Conservation (phyloP, 2,329 filamentous ascomycete species). For the Tolypocladium guangdongense region DNA sequence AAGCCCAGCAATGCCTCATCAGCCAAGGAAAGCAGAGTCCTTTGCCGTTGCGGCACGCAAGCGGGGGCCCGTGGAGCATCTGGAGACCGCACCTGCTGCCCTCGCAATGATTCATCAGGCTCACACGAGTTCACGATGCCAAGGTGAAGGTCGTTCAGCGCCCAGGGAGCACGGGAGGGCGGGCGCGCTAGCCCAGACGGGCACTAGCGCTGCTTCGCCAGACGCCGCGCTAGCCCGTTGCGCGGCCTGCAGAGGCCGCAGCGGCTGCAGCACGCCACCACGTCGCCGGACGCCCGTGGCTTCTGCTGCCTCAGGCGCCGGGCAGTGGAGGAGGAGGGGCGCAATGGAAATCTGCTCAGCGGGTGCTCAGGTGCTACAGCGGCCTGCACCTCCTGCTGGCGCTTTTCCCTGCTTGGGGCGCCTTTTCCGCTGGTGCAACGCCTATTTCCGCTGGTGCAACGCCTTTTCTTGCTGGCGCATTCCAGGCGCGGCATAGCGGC, state of each 20-base stretch:
- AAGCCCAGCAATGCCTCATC: not conserved
- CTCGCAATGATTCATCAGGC: not conserved
- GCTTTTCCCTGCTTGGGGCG: not conserved
- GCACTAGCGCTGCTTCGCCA: not conserved
- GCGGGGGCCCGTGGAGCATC: not conserved
- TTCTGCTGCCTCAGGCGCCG: not conserved
- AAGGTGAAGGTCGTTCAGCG: not conserved
- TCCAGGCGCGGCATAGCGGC: not conserved
- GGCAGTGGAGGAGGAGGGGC: not conserved
- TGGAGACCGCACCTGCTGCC: not conserved
- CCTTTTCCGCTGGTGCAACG: not conserved
- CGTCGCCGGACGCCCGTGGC: not conserved
- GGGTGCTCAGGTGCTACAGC: not conserved
- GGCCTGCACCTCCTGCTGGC: not conserved
- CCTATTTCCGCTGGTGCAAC: not conserved
- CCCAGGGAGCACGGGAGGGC: not conserved
- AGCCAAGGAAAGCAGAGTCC: not conserved
- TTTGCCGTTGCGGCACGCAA: not conserved
- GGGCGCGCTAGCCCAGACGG: not conserved
- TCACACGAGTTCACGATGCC: not conserved
- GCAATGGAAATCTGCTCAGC: not conserved
- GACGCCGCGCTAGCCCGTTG: not conserved
- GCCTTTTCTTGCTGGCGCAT: not conserved
- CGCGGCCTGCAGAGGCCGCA: not conserved
- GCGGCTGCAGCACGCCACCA: constrained; percentile 1